Evolutionary conservation across 495 filamentous ascomycete genomes (phyloP).

Genomic region (Glarea lozoyensis): DNA sequence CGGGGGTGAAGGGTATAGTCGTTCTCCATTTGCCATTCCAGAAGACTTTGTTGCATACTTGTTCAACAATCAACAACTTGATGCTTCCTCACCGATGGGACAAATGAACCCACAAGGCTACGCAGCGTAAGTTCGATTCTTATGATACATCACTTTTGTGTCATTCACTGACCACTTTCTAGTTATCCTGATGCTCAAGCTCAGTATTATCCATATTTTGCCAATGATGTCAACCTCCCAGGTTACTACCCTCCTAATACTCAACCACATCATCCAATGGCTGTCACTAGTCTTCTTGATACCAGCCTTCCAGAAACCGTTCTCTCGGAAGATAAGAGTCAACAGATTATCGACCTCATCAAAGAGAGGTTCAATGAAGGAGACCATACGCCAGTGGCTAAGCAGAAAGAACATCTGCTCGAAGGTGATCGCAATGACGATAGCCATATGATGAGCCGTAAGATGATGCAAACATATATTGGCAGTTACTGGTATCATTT

Average conservation of each 20-base stretch:
- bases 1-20: conserved; percentile 69
- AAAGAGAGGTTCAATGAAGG: conserved; percentile 73
- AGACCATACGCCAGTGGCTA: conserved; percentile 61
- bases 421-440: conserved; percentile 67
- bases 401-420: conserved; percentile 68
- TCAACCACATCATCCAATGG: conserved; percentile 69
- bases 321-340: conserved; percentile 80
- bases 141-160: neutral
- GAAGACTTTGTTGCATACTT: conserved; percentile 90
- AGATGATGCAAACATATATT: conserved; percentile 94
- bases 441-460: conserved; percentile 71
- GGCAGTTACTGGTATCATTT: conserved; percentile 92
- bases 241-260: conserved; percentile 42
- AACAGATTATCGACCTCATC: conserved; percentile 80
- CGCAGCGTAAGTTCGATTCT: conserved; percentile 31
- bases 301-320: conserved; percentile 68
- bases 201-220: conserved; percentile 43
- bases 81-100: conserved; percentile 19
- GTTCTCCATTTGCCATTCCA: conserved; percentile 79
- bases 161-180: conserved; percentile 4
- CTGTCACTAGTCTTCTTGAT: conserved; percentile 83
- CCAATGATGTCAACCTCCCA: conserved; percentile 33
- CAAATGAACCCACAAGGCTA: conserved; percentile 35
- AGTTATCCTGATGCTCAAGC: conserved; percentile 43
- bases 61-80: conserved; percentile 55